Evolutionary conservation across 495 filamentous ascomycete species (phyloP), one percentile per base, ranked within the genome.

Genomic region (Penicillium ucsense): DNA sequence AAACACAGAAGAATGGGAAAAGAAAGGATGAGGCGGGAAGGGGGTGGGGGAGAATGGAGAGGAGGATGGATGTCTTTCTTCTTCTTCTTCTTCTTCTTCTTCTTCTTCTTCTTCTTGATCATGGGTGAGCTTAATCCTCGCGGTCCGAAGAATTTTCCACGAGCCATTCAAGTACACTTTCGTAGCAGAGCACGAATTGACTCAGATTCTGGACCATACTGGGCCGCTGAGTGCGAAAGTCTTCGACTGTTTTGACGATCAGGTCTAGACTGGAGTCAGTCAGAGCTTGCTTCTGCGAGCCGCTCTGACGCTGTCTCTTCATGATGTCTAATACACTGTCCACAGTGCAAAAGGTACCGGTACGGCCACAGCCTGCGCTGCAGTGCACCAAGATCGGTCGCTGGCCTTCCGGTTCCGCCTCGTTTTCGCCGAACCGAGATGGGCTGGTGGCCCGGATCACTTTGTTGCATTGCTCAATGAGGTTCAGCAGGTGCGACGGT

Each of bases 191-290:
- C 46, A 95, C 91, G 66, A 84, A 98, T 65, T 98, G 92, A 51
- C 88, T 79, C 51, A 98, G 70, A 54, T 85, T 95, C 67, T 98
- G 92, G 45, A 98, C 91, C 92, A 97, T 97, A 67, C 89, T 95
- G 5, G 95, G 66, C 47, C 92, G 71, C 66, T 98, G 94, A 6
- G 72, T 73, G 32, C 92, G 75, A 59, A 98, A 94, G 58, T 96
- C 88, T 52, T 88, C 82, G 4, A 98, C 91, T 0, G 88, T 89
- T 59, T 81, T 82, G 46, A 83, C 81, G 39, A 98, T 77, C 48
- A 97, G 65, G 64, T 98, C 94, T 3, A 84, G 49, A 33, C 75
- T 72, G 31, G 84, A 75, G 49, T 81, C 63, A 28, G 61, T 53
- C 31, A 79, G 27, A 35, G 7, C 34, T 39, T 6, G 59, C 38